A percentile compares a stretch with the other conserved stretches of the same genome.
These are phyloP conservation scores for Candida nemodendra DNA, from an alignment of 805 yeast genomes.

Conservation along the genomic window DNA sequence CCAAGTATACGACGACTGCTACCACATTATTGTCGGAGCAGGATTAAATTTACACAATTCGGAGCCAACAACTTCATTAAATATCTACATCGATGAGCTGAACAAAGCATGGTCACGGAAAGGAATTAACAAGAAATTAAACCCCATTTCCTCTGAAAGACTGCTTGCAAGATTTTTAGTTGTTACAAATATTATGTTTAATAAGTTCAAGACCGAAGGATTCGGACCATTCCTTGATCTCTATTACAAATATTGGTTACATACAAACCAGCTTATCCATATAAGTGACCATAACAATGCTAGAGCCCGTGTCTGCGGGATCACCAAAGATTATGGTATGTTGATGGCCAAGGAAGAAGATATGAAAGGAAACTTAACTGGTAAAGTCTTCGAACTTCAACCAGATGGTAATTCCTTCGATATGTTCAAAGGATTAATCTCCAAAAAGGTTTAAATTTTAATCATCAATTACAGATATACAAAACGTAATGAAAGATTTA, in stretches of 20 bases:
- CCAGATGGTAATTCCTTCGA: conserved; percentile 99
- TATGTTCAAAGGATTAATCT: conserved; percentile 85
- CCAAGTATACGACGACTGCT: conserved; percentile 57
- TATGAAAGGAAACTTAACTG: conserved; percentile 44
- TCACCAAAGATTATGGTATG: conserved; percentile 81
- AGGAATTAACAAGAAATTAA: conserved; percentile 31
- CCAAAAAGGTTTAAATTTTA: conserved; percentile 42
- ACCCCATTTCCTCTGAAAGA: conserved; percentile 38
- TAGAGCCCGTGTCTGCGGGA: conserved; percentile 72
- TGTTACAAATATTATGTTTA: conserved; percentile 61
- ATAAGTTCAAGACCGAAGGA: conserved; percentile 61
- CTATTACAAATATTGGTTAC: conserved; percentile 88
- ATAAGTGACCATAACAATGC: conserved; percentile 42
- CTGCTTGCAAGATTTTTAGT: conserved; percentile 68
- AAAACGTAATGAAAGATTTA: conserved; percentile 8
- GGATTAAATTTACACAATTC: conserved; percentile 82
- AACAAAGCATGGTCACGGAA: conserved; percentile 48
- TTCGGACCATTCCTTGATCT: conserved; percentile 61
- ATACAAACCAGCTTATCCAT: conserved; percentile 68
- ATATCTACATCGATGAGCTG: conserved; percentile 60
- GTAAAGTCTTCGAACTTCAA: conserved; percentile 66
- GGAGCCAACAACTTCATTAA: conserved; percentile 92
- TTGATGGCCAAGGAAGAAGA: conserved; percentile 70
- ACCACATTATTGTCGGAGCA: conserved; percentile 74
- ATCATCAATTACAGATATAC: not conserved